These are phyloP conservation scores for Forsythia viridissima DNA, from an alignment of 257 asterid species.

Conservation along the genomic window DNA sequence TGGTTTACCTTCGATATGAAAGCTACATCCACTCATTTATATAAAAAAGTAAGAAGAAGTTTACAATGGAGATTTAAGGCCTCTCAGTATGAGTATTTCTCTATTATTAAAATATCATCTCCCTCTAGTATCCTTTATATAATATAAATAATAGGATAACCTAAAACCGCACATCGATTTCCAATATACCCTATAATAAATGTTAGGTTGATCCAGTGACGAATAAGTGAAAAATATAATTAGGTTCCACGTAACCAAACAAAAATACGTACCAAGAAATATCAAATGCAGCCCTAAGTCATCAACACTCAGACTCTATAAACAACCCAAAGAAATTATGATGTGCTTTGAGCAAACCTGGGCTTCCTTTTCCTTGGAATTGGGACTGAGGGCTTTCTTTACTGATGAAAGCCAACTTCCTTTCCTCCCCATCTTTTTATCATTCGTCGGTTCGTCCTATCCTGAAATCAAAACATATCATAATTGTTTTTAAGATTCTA, in stretches of 20 bases:
- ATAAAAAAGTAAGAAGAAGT: not conserved
- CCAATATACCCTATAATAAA: not conserved
- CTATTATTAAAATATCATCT: not conserved
- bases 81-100: not conserved
- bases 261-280: not conserved
- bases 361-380: conserved; percentile 51
- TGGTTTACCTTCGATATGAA: not conserved
- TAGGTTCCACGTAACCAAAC: not conserved
- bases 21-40: not conserved
- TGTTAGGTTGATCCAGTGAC: not conserved
- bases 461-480: conserved; percentile 18
- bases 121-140: not conserved
- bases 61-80: not conserved
- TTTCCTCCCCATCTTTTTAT: conserved; percentile 72
- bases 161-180: not conserved
- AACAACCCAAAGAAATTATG: conserved; percentile 9
- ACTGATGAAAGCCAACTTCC: conserved; percentile 90
- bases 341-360: conserved; percentile 37
- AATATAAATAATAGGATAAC: not conserved
- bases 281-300: not conserved
- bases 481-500: conserved; percentile 1
- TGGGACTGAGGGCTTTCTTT: conserved; percentile 83
- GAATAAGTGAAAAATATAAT: not conserved
- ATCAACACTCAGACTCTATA: not conserved
- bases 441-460: conserved; percentile 46